Evolutionary conservation across 257 asterid species (phyloP), one percentile per base, ranked within the genome.

Genomic region (Jacaranda mimosifolia): DNA sequence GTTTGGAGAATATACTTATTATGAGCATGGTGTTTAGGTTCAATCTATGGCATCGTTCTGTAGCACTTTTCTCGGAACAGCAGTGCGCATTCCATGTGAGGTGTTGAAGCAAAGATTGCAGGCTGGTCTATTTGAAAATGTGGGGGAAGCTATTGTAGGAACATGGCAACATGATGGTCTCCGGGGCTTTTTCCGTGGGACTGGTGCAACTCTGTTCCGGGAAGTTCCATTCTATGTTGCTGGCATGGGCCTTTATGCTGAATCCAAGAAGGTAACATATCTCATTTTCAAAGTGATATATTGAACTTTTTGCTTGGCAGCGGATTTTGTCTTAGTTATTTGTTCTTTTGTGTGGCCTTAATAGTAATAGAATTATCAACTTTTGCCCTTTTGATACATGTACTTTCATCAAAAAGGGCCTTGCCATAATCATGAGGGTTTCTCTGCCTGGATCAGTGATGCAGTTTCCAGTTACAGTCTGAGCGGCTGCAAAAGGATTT

Each of bases 221-320:
- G 98, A 94, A 84, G 89, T 94, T 71, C 98, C 98, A 7, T 94
- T 94, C 81, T 94, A 94, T 68, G 98, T 94, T 71, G 94, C 92
- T 3, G 98, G 98, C 87, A 92, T 92, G 98, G 94, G 96, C 72
- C 92, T 94, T 64, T 94, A 94, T 88, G 98, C 94, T 19, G 97
- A 94, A 85, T 94, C 98, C 73, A 94, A 94, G 85, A 94, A 94
- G 95, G 98, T 94, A 79, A 60, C 11, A 66, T 5, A 52, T 69
- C 58, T 26, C 26, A 9, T 73, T 26, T 73, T 9, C 45, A 45
- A 26, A 9, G 8, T 58, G 63, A 51, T 55, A 1, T 19, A 14
- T 46, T 57, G 63, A n/a, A 67, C 53, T 21, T 53, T 49, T 52
- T 78, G 4, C 18, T 45, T 36, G 55, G n/a, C 39, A 38, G 57